These are phyloP conservation scores for Penstemon davidsonii DNA, from an alignment of 257 asterid species.

Conservation along the genomic window DNA sequence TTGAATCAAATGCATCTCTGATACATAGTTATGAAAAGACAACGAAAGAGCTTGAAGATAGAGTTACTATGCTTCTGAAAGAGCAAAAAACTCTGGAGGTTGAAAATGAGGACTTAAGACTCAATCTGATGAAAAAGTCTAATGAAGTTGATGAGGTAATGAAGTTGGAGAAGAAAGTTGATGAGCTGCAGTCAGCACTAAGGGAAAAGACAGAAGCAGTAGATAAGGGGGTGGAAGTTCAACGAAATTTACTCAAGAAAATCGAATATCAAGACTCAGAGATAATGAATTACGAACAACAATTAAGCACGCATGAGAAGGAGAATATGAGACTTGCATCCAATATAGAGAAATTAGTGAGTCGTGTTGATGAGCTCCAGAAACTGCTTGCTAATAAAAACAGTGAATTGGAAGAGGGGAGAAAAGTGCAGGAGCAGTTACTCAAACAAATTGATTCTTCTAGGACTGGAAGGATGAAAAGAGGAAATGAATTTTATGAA, in stretches of 20 bases:
- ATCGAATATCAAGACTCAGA: conserved; percentile 55
- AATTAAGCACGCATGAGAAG: conserved; percentile 37
- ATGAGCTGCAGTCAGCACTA: conserved; percentile 47
- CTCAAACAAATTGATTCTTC: conserved; percentile 43
- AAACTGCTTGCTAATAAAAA: conserved; percentile 47
- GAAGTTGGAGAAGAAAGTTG: conserved; percentile 45
- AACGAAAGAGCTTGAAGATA: conserved; percentile 46
- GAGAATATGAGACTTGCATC: conserved; percentile 50
- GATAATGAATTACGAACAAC: conserved; percentile 46
- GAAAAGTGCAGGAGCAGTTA: conserved; percentile 46
- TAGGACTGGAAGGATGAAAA: conserved; percentile 44
- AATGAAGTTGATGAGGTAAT: conserved; percentile 59
- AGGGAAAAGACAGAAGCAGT: conserved; percentile 53
- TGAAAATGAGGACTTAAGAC: conserved; percentile 48
- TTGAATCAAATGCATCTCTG: conserved; percentile 38
- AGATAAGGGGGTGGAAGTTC: conserved; percentile 51
- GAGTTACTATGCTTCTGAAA: conserved; percentile 42
- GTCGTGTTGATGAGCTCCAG: conserved; percentile 43
- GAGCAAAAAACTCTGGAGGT: conserved; percentile 43
- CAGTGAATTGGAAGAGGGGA: conserved; percentile 49
- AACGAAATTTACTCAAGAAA: conserved; percentile 51
- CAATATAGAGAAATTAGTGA: conserved; percentile 39
- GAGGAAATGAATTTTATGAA: conserved; percentile 51
- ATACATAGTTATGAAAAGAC: conserved; percentile 38
- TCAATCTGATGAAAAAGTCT: conserved; percentile 52